These are phyloP conservation scores for Xylaria sp. DNA, from an alignment of 2,329 filamentous ascomycete genomes.

Conservation along the genomic window DNA sequence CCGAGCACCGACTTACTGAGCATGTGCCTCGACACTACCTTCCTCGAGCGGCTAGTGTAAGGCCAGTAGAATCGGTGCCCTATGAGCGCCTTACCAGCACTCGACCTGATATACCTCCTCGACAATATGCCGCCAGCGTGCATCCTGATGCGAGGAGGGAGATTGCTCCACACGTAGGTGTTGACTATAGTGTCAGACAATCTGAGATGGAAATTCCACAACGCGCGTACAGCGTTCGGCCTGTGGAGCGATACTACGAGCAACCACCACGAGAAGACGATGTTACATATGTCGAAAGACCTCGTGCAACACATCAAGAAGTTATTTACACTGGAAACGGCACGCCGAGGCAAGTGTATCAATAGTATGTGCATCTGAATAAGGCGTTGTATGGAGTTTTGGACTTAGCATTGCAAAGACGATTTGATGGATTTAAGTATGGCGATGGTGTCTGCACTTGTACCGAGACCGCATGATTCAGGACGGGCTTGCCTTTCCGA, in stretches of 20 bases:
- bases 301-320: slow-evolving; percentile 56
- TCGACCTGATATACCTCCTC: slow-evolving; percentile 55
- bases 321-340: slow-evolving; percentile 59
- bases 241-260: slow-evolving; percentile 58
- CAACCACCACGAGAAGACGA: slow-evolving; percentile 54
- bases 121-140: slow-evolving; percentile 60
- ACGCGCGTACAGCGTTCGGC: slow-evolving; percentile 56
- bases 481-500: neutral
- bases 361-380: slow-evolving; percentile 37
- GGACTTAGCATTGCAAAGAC: slow-evolving; percentile 2
- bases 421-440: slow-evolving; percentile 16
- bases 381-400: slow-evolving; percentile 21
- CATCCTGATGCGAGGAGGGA: slow-evolving; percentile 55
- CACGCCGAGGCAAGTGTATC: slow-evolving; percentile 47
- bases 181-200: slow-evolving; percentile 51
- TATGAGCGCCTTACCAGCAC: slow-evolving; percentile 59
- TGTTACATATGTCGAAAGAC: slow-evolving; percentile 58
- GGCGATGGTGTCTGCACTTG: slow-evolving; percentile 10
- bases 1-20: slow-evolving; percentile 57
- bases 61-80: slow-evolving; percentile 61
- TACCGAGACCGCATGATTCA: slow-evolving; percentile 4
- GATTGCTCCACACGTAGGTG: slow-evolving; percentile 43
- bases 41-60: slow-evolving; percentile 67
- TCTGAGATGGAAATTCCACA: slow-evolving; percentile 50
- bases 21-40: slow-evolving; percentile 65